phyloP scores from a whole-genome alignment of 179 eudicot species.

The Carnegiea gigantea region DNA sequence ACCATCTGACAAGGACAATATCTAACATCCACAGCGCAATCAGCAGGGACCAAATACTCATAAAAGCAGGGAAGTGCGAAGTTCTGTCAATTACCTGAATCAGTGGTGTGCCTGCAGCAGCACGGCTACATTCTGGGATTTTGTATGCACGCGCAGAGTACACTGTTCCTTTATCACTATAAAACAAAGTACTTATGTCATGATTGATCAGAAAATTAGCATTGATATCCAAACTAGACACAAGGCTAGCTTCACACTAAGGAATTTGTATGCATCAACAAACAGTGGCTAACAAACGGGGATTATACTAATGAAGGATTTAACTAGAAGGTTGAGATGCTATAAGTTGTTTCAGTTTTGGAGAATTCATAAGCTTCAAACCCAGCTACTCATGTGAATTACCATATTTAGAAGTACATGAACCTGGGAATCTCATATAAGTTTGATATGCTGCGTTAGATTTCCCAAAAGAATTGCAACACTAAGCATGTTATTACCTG shows the following conservation, averaged over 20 bases:
- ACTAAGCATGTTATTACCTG: neutral
- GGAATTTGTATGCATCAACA: neutral
- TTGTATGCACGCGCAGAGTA: slow-evolving; percentile 88
- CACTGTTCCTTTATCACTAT: slow-evolving; percentile 76
- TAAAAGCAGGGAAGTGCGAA: neutral
- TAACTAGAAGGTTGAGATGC: neutral
- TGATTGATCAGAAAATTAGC: slow-evolving; percentile 8
- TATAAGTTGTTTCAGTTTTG: neutral
- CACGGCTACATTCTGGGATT: slow-evolving; percentile 89
- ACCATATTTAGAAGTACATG: neutral
- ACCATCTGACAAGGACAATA: slow-evolving; percentile 82
- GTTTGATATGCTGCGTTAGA: neutral
- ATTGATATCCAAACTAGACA: neutral
- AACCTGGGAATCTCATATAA: neutral
- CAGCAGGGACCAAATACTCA: slow-evolving; percentile 20
- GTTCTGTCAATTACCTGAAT: slow-evolving; percentile 55
- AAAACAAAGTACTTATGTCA: slow-evolving; percentile 27
- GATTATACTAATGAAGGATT: neutral
- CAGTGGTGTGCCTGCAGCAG: slow-evolving; percentile 94
- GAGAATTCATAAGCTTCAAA: neutral
- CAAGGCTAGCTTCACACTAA: slow-evolving; percentile 3
- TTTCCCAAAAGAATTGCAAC: neutral
- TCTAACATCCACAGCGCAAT: slow-evolving; percentile 45
- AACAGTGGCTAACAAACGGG: neutral
- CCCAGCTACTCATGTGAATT: neutral